Conservation (phyloP, 2,329 filamentous ascomycete genomes). For the Alternaria viburni region DNA sequence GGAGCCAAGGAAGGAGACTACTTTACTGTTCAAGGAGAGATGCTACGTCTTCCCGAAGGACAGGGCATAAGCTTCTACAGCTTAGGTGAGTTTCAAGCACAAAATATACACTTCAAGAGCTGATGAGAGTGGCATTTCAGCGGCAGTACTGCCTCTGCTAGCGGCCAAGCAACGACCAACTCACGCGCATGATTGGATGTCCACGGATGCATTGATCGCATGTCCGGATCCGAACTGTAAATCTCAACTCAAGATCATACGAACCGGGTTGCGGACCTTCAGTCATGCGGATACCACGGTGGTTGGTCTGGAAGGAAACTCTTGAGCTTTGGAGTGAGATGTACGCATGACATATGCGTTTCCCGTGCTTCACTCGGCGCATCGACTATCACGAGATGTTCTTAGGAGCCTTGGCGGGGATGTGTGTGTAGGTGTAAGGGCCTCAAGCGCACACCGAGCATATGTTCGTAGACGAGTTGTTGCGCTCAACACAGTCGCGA, state of each 20-base stretch:
- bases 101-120: background rate
- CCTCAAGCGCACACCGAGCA: background rate
- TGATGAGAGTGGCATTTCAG: background rate
- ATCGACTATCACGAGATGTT: background rate
- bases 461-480: background rate
- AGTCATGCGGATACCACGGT: conserved; percentile 14
- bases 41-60: conserved; percentile 9
- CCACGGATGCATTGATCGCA: conserved; percentile 16
- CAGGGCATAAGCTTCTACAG: conserved; percentile 16
- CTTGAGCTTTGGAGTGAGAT: background rate
- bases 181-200: conserved; percentile 18
- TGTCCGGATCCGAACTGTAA: conserved; percentile 18
- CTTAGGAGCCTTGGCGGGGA: background rate
- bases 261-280: conserved; percentile 10
- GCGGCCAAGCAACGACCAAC: conserved; percentile 15
- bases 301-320: conserved; percentile 3
- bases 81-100: conserved; percentile 1
- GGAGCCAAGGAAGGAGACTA: conserved; percentile 12
- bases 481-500: background rate
- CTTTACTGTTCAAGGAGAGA: conserved; percentile 16
- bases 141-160: conserved; percentile 10
- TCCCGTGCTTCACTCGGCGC: background rate
- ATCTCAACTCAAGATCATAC: conserved; percentile 15
- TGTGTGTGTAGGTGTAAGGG: background rate
- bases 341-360: background rate